A percentile compares a stretch with the other conserved stretches of the same genome.
phyloP scores from a whole-genome alignment of 1,139 yeast species.

The Casaregolazyma suthepensis region DNA sequence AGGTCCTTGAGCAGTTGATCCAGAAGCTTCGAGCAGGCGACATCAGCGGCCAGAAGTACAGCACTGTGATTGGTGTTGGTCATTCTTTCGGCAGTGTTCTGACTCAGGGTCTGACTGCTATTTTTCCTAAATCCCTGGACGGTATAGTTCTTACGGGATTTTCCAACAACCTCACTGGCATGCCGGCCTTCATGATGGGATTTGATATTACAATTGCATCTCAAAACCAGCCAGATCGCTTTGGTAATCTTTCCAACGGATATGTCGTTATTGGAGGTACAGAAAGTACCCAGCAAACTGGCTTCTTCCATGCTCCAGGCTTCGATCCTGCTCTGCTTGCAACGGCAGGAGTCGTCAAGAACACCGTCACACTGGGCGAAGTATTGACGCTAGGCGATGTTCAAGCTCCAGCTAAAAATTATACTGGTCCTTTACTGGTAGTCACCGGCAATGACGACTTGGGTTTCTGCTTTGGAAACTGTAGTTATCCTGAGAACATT shows the following conservation, averaged over 20 bases:
- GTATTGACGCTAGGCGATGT: neutral
- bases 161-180: neutral
- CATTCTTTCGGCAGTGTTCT: neutral
- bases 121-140: neutral
- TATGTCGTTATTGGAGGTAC: neutral
- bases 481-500: neutral
- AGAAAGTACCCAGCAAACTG: neutral
- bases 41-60: neutral
- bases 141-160: neutral
- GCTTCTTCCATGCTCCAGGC: neutral
- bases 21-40: slow-evolving; percentile 9
- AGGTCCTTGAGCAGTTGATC: slow-evolving; percentile 13
- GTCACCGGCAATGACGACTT: neutral
- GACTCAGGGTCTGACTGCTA: neutral
- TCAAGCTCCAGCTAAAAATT: neutral
- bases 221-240: neutral
- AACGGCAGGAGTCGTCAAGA: neutral
- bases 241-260: neutral
- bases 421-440: neutral
- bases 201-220: neutral
- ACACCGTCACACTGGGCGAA: neutral
- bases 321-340: neutral
- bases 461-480: neutral
- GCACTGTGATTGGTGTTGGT: neutral
- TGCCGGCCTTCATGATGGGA: neutral